Evolutionary conservation across 2,329 filamentous ascomycete genomes (phyloP).

Genomic region (Fusarium clavum): DNA sequence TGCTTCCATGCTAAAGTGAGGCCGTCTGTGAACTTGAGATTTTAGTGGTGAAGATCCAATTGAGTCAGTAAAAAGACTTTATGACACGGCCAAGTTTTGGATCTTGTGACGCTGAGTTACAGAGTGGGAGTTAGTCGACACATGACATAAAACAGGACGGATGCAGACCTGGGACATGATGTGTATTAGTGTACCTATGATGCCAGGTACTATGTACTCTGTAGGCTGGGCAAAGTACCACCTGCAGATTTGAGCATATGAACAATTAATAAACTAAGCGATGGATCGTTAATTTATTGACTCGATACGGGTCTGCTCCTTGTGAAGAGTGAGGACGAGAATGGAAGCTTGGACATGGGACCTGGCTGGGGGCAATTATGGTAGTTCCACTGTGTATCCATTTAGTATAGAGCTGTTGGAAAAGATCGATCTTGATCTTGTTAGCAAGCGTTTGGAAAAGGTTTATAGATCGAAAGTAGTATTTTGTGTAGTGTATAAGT

Average conservation of each 20-base stretch:
- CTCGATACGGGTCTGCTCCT: constrained; percentile 3
- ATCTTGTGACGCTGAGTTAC: constrained; percentile 5
- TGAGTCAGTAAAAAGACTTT: constrained; percentile 14
- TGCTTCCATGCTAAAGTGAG: constrained; percentile 23
- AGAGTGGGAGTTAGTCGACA: constrained; percentile 9
- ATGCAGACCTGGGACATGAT: constrained; percentile 35
- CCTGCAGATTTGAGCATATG: constrained; percentile 17
- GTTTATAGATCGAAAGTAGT: constrained; percentile 17
- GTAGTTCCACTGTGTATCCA: constrained; percentile 4
- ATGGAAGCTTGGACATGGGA: constrained; percentile 18
- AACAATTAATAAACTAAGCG: constrained; percentile 6
- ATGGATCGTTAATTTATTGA: constrained; percentile 3
- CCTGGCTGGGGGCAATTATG: not conserved
- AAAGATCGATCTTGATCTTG: constrained; percentile 15
- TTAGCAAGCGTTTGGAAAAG: constrained; percentile 1
- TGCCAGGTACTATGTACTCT: not conserved
- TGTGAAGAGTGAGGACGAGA: constrained; percentile 4
- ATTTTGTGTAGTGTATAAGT: constrained; percentile 10
- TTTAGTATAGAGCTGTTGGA: constrained; percentile 6
- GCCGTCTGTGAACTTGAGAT: constrained; percentile 7
- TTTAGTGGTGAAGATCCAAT: constrained; percentile 8
- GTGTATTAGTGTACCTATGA: constrained; percentile 30
- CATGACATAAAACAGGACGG: constrained; percentile 9
- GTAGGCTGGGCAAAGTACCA: not conserved
- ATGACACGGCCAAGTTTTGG: constrained; percentile 29